These are phyloP conservation scores for Globisporangium alternatum DNA, from an alignment of 352 stramenopile species.

Conservation along the genomic window DNA sequence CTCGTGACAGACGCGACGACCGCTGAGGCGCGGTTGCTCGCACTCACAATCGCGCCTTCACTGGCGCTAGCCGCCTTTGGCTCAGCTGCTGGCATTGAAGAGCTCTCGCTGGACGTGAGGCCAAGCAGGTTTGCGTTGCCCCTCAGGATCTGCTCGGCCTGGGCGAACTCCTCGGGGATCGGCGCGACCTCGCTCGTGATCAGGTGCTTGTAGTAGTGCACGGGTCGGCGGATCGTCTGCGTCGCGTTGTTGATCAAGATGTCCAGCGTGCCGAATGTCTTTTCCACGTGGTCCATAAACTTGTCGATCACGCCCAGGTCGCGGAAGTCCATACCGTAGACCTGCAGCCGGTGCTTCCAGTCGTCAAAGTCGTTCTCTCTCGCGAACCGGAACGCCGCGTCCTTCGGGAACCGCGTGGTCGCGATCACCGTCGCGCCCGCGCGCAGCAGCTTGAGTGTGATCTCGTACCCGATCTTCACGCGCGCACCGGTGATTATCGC, in stretches of 20 bases:
- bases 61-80: not conserved
- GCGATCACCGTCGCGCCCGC: conserved; percentile 85
- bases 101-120: not conserved
- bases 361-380: conserved; percentile 81
- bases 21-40: conserved; percentile 18
- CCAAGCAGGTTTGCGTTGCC: conserved; percentile 47
- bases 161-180: conserved; percentile 42
- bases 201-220: conserved; percentile 90
- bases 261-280: conserved; percentile 76
- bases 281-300: conserved; percentile 89
- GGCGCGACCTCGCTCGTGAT: conserved; percentile 73
- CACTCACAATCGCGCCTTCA: conserved; percentile 28
- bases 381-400: conserved; percentile 84
- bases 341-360: conserved; percentile 79
- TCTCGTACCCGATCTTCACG: conserved; percentile 96
- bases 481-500: conserved; percentile 91
- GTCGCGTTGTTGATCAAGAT: conserved; percentile 97
- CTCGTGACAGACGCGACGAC: conserved; percentile 10
- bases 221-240: conserved; percentile 93
- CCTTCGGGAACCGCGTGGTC: conserved; percentile 93
- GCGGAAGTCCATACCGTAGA: conserved; percentile 94
- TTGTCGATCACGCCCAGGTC: conserved; percentile 92
- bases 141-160: conserved; percentile 43
- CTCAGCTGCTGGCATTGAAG: not conserved
- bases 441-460: conserved; percentile 91